Base-by-base conservation (phyloP, 345 rosid genomes). In the Adansonia digitata region DNA sequence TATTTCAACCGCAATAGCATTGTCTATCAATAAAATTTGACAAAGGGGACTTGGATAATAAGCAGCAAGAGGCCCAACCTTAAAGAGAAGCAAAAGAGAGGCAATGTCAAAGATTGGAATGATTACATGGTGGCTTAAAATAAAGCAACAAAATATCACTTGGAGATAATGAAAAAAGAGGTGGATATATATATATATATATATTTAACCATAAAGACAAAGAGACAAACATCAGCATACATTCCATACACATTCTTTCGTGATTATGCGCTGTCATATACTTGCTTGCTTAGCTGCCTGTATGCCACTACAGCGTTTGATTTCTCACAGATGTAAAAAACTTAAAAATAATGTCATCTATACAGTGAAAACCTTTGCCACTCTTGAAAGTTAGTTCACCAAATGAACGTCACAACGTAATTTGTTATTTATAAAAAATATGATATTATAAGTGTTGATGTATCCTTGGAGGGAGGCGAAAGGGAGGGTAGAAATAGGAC, bases 11-110 rank as follows among this genome's bases (percentile, higher is more conserved):
- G n/a, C n/a, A n/a, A n/a, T n/a, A n/a, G n/a, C n/a, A 71, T n/a
- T 48, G 67, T 64, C 48, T 85, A 94, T 94, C 96, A 92, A 27
- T 77, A 94, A 76, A 79, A 91, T 86, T 80, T 91, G 95, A 2
- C 94, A 94, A 77, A 94, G 63, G 40, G 98, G 98, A 55, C 91
- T 89, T 88, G 83, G 91, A 83, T 91, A 94, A 70, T 90, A 77
- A 31, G 97, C 89, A 74, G 98, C 98, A 78, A 94, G 94, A 37
- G 96, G 89, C 74, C 96, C 97, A 85, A 91, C 94, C 98, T 94
- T 62, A 48, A 56, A 53, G 80, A 24, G 5, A 68, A 31, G n/a
- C 55, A 73, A 34, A 77, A 59, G 40, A 60, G 42, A 0, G 35
- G 27, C 72, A 67, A 77, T 1, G 26, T 69, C 24, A 76, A 31